Conservation (phyloP, 2,329 filamentous ascomycete genomes). For the Mycosphaerella sp. region DNA sequence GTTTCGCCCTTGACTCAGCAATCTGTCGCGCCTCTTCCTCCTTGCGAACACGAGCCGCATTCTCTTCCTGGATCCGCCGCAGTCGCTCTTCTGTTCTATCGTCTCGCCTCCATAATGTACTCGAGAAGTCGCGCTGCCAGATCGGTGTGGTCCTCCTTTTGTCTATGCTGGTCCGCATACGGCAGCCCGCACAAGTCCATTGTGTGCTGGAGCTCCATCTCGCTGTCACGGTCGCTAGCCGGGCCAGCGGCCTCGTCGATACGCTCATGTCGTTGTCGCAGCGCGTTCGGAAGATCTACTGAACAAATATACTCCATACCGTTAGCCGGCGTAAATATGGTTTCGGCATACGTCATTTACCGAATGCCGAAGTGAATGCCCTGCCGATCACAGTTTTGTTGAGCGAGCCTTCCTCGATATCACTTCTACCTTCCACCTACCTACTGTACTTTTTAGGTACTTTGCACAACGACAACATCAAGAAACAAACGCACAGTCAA, state of each 20-base stretch:
- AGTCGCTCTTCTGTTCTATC: slow-evolving; percentile 5
- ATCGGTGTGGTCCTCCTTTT: not conserved
- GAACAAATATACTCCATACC: too few species aligned
- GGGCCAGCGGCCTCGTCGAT: not conserved
- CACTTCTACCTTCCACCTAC: not conserved
- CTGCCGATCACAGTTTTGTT: slow-evolving; percentile 5
- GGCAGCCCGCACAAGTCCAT: slow-evolving; percentile 24
- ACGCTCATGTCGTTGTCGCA: not conserved
- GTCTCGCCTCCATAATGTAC: slow-evolving; percentile 4
- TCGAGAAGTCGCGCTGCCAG: slow-evolving; percentile 16
- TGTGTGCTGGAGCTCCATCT: slow-evolving; percentile 4
- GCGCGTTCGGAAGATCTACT: not conserved
- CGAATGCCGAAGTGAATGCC: slow-evolving; percentile 4
- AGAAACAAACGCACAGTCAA: not conserved
- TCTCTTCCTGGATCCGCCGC: not conserved
- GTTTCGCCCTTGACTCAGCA: slow-evolving; percentile 3
- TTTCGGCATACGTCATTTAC: not conserved
- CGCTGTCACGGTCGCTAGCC: not conserved
- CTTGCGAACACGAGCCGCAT: slow-evolving; percentile 2
- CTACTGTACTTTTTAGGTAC: too few species aligned
- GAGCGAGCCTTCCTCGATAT: slow-evolving; percentile 9
- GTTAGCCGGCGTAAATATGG: not conserved
- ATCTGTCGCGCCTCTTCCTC: slow-evolving; percentile 6
- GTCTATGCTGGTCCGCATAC: slow-evolving; percentile 5
- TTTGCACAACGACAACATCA: not conserved